Evolutionary conservation across 768 basidiomycete genomes (phyloP).

Genomic region (Collybiopsis luxurians): DNA sequence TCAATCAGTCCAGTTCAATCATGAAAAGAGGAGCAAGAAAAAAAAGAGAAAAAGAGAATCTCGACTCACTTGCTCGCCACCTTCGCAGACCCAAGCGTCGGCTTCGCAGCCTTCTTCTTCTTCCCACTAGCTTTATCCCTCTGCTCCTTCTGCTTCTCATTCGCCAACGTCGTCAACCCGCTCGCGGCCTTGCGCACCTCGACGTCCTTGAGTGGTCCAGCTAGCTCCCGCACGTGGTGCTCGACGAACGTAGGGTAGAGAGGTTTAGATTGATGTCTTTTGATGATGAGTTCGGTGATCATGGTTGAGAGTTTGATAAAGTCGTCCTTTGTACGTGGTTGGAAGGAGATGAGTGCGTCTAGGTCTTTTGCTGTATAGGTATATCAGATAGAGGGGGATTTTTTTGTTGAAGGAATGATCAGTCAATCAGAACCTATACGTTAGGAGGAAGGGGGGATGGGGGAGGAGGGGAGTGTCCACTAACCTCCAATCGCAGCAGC

Average conservation of each 20-base stretch:
- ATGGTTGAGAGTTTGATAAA: conserved; percentile 71
- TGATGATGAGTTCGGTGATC: conserved; percentile 74
- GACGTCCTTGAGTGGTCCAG: conserved; percentile 78
- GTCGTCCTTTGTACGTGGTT: conserved; percentile 89
- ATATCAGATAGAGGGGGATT: no score
- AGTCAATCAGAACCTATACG: no score
- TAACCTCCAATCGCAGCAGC: conserved; percentile 63
- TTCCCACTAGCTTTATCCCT: conserved; percentile 84
- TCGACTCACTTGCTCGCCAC: conserved; percentile 52
- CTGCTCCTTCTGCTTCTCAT: conserved; percentile 93
- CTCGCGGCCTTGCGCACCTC: conserved; percentile 90
- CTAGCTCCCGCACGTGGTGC: conserved; percentile 74
- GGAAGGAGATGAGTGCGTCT: conserved; percentile 68
- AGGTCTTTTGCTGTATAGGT: conserved; percentile 50
- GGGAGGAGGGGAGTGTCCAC: no score
- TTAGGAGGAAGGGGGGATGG: no score
- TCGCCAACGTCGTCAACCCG: conserved; percentile 81
- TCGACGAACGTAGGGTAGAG: conserved; percentile 84
- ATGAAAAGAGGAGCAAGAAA: conserved; percentile 11
- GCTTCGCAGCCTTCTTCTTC: conserved; percentile 85
- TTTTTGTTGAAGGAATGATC: no score
- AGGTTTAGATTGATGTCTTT: conserved; percentile 78
- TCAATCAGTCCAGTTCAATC: no score
- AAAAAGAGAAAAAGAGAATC: not conserved
- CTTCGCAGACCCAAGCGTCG: conserved; percentile 74